phyloP scores from a whole-genome alignment of 495 filamentous ascomycete genomes.

The Hypoxylon intermedium region DNA sequence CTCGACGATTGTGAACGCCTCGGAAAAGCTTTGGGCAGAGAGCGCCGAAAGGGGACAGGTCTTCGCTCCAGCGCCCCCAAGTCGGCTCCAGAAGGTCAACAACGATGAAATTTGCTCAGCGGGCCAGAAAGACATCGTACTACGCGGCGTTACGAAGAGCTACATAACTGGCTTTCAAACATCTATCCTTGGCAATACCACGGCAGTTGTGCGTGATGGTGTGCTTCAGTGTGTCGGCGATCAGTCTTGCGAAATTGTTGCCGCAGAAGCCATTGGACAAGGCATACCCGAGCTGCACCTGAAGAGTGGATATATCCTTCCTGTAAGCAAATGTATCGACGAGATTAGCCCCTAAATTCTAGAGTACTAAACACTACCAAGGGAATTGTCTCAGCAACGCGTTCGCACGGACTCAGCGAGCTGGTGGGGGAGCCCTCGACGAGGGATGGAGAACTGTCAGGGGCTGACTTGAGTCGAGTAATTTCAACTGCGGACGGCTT shows the following conservation, averaged over 20 bases:
- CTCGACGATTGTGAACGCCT: not conserved
- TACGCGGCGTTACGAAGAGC: not conserved
- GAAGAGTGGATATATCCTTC: not conserved
- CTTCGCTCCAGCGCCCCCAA: not conserved
- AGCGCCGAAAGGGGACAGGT: not conserved
- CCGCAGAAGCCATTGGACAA: not conserved
- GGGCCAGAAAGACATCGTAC: not conserved
- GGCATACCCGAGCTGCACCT: not conserved
- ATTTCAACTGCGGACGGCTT: not conserved
- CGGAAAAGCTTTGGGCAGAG: not conserved
- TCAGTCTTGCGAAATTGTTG: not conserved
- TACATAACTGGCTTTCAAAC: not conserved
- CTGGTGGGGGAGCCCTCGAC: not conserved
- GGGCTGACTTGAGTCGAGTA: not conserved
- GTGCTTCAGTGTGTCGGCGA: not conserved
- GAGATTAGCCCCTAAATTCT: not conserved
- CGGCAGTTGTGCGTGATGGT: not conserved
- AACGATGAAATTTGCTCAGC: not conserved
- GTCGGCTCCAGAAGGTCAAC: not conserved
- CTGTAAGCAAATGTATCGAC: not conserved
- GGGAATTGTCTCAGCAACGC: not conserved
- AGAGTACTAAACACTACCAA: not conserved
- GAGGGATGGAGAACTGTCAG: not conserved
- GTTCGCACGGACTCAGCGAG: not conserved
- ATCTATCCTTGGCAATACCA: not conserved